A percentile compares a stretch with the other conserved stretches of the same genome.
Evolutionary conservation across 2,329 filamentous ascomycete species (phyloP).

Genomic region (Intubia oerlemansii): DNA sequence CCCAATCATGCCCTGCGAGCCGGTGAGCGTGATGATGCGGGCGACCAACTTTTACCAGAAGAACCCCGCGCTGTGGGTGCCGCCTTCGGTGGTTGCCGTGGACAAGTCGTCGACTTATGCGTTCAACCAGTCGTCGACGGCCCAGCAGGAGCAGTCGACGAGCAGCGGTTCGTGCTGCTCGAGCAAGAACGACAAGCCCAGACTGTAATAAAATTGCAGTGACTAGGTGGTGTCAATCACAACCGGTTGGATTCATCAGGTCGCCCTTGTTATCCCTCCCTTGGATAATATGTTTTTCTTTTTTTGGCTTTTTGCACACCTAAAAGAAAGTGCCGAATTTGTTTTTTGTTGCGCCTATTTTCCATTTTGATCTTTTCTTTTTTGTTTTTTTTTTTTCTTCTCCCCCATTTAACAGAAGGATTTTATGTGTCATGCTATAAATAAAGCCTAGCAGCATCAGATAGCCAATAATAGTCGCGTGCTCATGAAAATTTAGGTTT

Average conservation of each 20-base stretch:
- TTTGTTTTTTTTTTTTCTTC: not conserved
- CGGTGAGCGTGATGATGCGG: conserved; percentile 59
- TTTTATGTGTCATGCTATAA: too few relatives aligned
- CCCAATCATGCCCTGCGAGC: conserved; percentile 76
- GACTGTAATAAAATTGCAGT: conserved; percentile 4
- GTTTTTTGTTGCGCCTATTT: conserved; percentile 3
- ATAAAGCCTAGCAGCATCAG: too few relatives aligned
- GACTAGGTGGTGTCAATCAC: too few relatives aligned
- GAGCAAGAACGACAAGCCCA: conserved; percentile 2
- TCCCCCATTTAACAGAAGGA: too few relatives aligned
- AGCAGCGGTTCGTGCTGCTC: conserved; percentile 3
- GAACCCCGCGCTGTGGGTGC: conserved; percentile 65
- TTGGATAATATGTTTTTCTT: not conserved
- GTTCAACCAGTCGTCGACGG: not conserved
- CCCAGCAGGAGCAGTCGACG: too few relatives aligned
- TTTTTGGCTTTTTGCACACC: too few relatives aligned
- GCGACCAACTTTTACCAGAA: conserved; percentile 65
- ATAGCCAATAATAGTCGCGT: too few relatives aligned
- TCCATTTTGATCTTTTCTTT: not conserved
- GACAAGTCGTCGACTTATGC: conserved; percentile 6
- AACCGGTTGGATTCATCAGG: too few relatives aligned
- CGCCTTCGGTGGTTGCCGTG: conserved; percentile 27
- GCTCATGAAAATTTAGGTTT: too few relatives aligned
- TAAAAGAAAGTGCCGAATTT: too few relatives aligned
- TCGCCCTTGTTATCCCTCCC: not conserved